These are phyloP conservation scores for Stephanodiscus minutulus DNA, from an alignment of 108 stramenopile species.

Conservation along the genomic window DNA sequence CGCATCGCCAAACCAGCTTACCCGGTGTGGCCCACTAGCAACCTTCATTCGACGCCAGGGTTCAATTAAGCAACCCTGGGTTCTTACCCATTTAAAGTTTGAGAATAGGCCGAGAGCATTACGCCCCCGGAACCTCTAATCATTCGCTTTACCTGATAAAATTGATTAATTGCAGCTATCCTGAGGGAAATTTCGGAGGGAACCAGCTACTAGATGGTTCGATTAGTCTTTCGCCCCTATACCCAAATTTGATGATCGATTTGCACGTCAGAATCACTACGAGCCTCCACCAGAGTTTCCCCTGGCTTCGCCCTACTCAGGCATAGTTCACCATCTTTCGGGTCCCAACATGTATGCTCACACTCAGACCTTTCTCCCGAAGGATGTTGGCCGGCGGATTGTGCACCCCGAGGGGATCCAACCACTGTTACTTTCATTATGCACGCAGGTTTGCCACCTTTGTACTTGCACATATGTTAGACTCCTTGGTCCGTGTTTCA, in stretches of 20 bases:
- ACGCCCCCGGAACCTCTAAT: conserved; percentile 94
- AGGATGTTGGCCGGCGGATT: conserved; percentile 89
- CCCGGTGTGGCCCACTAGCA: conserved; percentile 96
- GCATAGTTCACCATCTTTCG: conserved; percentile 98
- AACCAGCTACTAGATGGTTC: conserved; percentile 97
- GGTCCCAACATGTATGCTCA: conserved; percentile 93
- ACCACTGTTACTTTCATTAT: conserved; percentile 93
- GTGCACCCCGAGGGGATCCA: conserved; percentile 65
- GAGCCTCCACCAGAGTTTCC: conserved; percentile 96
- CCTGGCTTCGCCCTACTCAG: conserved; percentile 95
- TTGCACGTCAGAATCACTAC: conserved; percentile 95
- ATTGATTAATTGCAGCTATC: conserved; percentile 92
- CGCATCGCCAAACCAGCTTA: conserved; percentile 98
- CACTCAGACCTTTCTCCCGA: conserved; percentile 91
- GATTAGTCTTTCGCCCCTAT: conserved; percentile 98
- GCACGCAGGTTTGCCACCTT: conserved; percentile 87
- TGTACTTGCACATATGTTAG: conserved; percentile 93
- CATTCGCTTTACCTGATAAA: conserved; percentile 98
- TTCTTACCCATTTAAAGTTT: conserved; percentile 97
- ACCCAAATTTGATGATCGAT: conserved; percentile 96
- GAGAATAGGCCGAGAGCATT: conserved; percentile 95
- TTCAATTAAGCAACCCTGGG: conserved; percentile 93
- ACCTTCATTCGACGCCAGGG: conserved; percentile 90
- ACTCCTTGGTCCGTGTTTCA: conserved; percentile 98
- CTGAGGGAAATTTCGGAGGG: conserved; percentile 97